Conservation (phyloP, 1,284 basidiomycete species). For the Phaffia rhodozyma region DNA sequence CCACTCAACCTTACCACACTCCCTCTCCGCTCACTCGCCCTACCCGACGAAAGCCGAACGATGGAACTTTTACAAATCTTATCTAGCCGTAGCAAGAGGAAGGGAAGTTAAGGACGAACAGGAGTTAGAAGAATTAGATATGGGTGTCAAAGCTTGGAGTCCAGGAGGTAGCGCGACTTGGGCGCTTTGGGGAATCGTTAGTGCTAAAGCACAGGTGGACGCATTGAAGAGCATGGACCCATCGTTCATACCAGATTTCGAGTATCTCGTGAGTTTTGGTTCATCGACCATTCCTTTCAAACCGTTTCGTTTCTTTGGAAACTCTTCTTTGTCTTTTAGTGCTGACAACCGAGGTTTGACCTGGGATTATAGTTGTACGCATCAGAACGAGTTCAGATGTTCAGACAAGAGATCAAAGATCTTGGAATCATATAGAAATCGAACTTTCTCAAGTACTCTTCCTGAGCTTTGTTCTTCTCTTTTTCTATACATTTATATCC, state of each 20-base stretch:
- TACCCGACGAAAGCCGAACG: conserved; percentile 68
- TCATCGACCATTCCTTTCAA: neutral
- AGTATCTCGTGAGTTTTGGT: conserved; percentile 31
- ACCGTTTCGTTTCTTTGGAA: neutral
- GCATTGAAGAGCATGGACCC: conserved; percentile 37
- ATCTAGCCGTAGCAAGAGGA: conserved; percentile 41
- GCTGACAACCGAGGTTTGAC: neutral
- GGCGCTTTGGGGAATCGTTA: conserved; percentile 83
- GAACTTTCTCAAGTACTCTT: too few species aligned
- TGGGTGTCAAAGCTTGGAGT: conserved; percentile 70
- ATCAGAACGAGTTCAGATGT: conserved; percentile 33
- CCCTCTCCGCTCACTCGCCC: conserved; percentile 51
- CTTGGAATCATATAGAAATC: conserved; percentile 22
- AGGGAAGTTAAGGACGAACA: conserved; percentile 27
- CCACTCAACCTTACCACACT: conserved; percentile 53
- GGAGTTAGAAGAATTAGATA: conserved; percentile 45
- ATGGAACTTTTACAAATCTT: conserved; percentile 68
- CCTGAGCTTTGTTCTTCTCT: too few species aligned
- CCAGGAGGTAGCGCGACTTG: conserved; percentile 79
- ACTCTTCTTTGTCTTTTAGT: neutral
- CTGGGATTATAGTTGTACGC: conserved; percentile 29
- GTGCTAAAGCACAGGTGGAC: conserved; percentile 68
- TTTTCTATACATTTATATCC: too few species aligned
- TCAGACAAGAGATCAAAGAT: conserved; percentile 29
- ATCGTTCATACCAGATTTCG: conserved; percentile 29